Evolutionary conservation across 1,284 basidiomycete species (phyloP), one percentile per base, ranked within the genome.

Genomic region (Volvariella surrecta): DNA sequence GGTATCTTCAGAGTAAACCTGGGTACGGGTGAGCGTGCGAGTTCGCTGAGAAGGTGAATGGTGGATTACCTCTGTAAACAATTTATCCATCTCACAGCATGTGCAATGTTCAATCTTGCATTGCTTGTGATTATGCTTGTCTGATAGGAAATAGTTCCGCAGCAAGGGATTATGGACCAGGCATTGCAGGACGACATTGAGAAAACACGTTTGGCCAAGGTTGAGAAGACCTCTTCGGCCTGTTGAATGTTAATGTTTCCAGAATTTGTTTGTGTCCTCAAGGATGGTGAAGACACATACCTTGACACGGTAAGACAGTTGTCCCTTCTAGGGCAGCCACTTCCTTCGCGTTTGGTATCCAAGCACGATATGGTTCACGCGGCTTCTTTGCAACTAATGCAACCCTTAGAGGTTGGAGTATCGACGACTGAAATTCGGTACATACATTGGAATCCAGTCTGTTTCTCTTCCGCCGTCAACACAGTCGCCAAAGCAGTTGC

Each of bases 171-270:
- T 99, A 62, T 93, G 89, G 10, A 92, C 68, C 55, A 99, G 85
- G n/a, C 81, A 79, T 62, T 99, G 95, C 4, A 99, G 73, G 38
- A 98, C 81, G 41, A 89, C 90, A 49, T 92, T 95, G 57, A 99
- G 72, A 65, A 93, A 98, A 57, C 94, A 99, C 0, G 94, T 98
- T 54, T 95, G 89, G 3, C 91, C 90, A 4, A 97, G 80, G 58
- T 97, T 97, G 37, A 96, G 70, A 2, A 97, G 70, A 0, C 94
- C 94, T 45, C 91, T 76, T 8, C 89, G 81, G 44, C 82, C 89
- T 89, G 11, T 39, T 20, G 9, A 31, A 10, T 10, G 1, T 10
- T 10, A 10, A 18, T n/a, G 10, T 19, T n/a, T n/a, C n/a, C n/a
- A n/a, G n/a, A 32, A 32, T 16, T 37, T 7, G 6, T 15, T 17